Evolutionary conservation across 2,329 filamentous ascomycete species (phyloP), one percentile per base, ranked within the genome.

Genomic region (Beauveria sp.): DNA sequence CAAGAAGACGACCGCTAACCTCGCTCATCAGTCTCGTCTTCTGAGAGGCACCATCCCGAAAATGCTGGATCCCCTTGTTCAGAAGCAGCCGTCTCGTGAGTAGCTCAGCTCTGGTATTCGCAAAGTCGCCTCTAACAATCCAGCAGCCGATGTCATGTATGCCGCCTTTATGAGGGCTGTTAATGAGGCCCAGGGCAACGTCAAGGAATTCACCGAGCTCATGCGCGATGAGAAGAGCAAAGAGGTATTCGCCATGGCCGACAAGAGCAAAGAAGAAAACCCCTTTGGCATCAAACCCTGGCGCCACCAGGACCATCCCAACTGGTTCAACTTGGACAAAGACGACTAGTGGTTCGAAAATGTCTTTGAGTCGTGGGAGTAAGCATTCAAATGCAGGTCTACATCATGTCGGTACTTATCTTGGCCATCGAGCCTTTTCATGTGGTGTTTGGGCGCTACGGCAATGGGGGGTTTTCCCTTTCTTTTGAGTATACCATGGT

Each of bases 281-380:
- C 80, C 82, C 0, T 76, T 78, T 56, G 81, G 79, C 4, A 86
- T 87, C 65, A 81, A 78, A 66, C 78, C 80, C 2, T 87, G 85
- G 85, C 78, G 76, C 53, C 78, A 83, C 22, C 79, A 76, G 60
- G 82, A 87, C 42, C 77, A 87, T 61, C 83, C 85, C 2, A 77
- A 84, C 64, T 88, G 85, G 84, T 78, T 81, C 63, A 72, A 66
- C 51, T 64, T 72, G 65, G 72, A 74, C 49, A 60, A 61, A 30
- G 62, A 63, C 58, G 62, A 63, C 49, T 60, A 47, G 40, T 58
- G 55, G 55, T 58, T 34, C 22, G 55, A 43, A 49, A 28, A 38
- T 58, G 55, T 58, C 46, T 42, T 20, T 40, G 30, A 26, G 18
- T 42, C 45, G 34, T 42, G 30, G 30, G 55, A 40, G 45, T 46